Conservation (phyloP, 2,329 filamentous ascomycete species). For the Fusarium penzigii region DNA sequence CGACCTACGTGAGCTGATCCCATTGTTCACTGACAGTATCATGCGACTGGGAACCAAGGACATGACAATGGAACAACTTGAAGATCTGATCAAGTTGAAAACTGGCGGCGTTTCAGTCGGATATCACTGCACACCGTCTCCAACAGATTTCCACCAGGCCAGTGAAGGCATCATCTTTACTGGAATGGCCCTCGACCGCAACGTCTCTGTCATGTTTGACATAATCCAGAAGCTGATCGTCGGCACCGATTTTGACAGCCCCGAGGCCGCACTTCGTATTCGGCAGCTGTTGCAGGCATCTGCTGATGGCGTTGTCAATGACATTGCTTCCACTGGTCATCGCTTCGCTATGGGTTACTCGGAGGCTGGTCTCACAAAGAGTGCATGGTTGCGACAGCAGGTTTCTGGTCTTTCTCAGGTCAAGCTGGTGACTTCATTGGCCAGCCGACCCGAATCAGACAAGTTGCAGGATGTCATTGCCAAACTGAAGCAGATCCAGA, state of each 20-base stretch:
- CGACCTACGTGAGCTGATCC: constrained; percentile 80
- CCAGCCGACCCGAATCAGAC: constrained; percentile 69
- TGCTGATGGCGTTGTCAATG: constrained; percentile 86
- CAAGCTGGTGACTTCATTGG: constrained; percentile 77
- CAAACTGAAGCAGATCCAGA: constrained; percentile 85
- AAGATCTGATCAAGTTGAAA: constrained; percentile 94
- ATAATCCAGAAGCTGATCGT: constrained; percentile 77
- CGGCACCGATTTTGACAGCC: constrained; percentile 87
- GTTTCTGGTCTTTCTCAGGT: constrained; percentile 90
- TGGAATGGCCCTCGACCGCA: constrained; percentile 86
- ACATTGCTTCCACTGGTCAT: constrained; percentile 88
- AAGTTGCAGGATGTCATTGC: constrained; percentile 73
- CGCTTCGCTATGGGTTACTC: constrained; percentile 82
- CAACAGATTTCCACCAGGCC: constrained; percentile 67
- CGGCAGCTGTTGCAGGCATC: constrained; percentile 83
- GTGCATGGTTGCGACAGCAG: constrained; percentile 76
- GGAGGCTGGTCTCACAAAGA: constrained; percentile 73
- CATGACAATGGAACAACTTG: constrained; percentile 89
- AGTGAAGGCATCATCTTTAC: constrained; percentile 82
- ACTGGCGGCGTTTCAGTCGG: constrained; percentile 87
- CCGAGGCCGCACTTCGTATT: constrained; percentile 79
- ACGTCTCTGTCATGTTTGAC: constrained; percentile 88
- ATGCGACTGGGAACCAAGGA: constrained; percentile 90
- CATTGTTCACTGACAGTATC: constrained; percentile 87
- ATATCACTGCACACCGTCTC: constrained; percentile 80